A percentile compares a stretch with the other conserved stretches of the same genome.
These are phyloP conservation scores for Globisporangium apiculatum DNA, from an alignment of 352 stramenopile species.

Conservation along the genomic window DNA sequence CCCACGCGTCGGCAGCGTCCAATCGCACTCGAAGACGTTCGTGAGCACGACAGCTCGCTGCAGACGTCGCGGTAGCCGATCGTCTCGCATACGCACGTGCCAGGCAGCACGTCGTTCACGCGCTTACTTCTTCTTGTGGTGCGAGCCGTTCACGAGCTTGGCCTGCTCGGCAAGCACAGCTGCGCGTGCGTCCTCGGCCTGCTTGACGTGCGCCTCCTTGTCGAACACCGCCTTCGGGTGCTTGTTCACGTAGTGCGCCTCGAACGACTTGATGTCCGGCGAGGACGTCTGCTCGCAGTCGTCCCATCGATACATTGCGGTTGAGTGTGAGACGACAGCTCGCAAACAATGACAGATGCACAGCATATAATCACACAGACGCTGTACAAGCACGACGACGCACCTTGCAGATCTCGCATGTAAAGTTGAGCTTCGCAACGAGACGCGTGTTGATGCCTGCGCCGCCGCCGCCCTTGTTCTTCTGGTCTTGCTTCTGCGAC, in stretches of 20 bases:
- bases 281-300: slow-evolving; percentile 32
- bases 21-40: too few relatives aligned
- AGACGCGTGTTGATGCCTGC: slow-evolving; percentile 26
- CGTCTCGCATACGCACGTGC: too few relatives aligned
- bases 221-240: slow-evolving; percentile 49
- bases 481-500: slow-evolving; percentile 29
- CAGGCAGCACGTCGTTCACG: neutral
- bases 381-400: neutral
- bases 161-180: slow-evolving; percentile 19
- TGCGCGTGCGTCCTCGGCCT: slow-evolving; percentile 42
- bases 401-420: slow-evolving; percentile 65
- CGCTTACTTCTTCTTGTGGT: slow-evolving; percentile 39
- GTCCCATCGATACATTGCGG: neutral
- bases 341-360: neutral
- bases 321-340: too few relatives aligned
- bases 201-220: slow-evolving; percentile 36
- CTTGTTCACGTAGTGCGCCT: slow-evolving; percentile 54
- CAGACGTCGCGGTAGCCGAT: too few relatives aligned
- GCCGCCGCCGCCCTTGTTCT: slow-evolving; percentile 58
- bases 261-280: slow-evolving; percentile 56
- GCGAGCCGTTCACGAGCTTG: slow-evolving; percentile 26
- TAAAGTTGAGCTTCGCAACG: slow-evolving; percentile 58
- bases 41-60: too few relatives aligned
- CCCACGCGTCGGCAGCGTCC: too few relatives aligned
- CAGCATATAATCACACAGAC: neutral